Evolutionary conservation across 2,329 filamentous ascomycete genomes (phyloP).

Genomic region (Cercospora citrullina): DNA sequence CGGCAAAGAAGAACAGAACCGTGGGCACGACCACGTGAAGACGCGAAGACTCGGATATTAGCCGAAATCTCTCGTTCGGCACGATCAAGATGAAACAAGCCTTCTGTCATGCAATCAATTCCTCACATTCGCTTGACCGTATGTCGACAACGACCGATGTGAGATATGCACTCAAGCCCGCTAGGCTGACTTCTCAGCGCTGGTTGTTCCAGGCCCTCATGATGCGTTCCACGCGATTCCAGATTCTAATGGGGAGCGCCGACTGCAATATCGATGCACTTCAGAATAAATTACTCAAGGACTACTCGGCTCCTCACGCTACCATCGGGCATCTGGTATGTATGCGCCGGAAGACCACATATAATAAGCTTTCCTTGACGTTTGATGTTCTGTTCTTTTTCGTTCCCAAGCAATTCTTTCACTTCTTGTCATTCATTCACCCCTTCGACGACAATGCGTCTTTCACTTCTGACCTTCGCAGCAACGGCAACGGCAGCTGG

Average conservation of each 20-base stretch:
- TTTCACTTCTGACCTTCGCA: constrained; percentile 25
- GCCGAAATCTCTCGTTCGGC: background rate
- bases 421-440: constrained; percentile 19
- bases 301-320: background rate
- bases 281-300: background rate
- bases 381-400: background rate
- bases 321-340: background rate
- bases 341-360: background rate
- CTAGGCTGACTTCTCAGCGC: background rate
- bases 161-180: background rate
- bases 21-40: background rate
- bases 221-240: background rate
- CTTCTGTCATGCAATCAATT: constrained; percentile 15
- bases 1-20: background rate
- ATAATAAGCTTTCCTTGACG: constrained; percentile 5
- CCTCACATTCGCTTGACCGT: background rate
- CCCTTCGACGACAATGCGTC: constrained; percentile 31
- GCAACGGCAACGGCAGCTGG: constrained; percentile 27
- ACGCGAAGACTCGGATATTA: background rate
- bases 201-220: background rate
- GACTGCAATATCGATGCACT: background rate
- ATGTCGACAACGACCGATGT: background rate
- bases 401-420: background rate
- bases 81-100: constrained; percentile 15
- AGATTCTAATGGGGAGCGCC: background rate